Base-by-base conservation (phyloP, 768 basidiomycete genomes). In the Wakefieldia striispora region DNA sequence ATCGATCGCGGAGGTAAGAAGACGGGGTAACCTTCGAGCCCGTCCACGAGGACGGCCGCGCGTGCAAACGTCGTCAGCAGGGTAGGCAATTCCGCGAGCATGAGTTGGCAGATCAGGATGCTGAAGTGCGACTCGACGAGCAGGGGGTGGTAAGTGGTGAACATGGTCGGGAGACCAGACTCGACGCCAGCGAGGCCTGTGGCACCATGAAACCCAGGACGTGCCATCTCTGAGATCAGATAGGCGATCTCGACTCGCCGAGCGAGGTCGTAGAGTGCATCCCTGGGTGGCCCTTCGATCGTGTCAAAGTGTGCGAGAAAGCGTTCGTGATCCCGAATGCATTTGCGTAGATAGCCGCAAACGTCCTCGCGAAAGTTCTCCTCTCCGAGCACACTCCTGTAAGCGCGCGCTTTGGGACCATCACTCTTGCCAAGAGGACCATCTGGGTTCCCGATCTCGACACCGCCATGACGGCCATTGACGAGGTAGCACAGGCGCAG, bases 91-190 rank as follows among this genome's bases (percentile, higher is more conserved):
- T 93, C 87, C 5, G 84, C 91, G 16, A 92, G 79, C 76, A 95
- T 80, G 49, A 94, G 72, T 36, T 81, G 74, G 55, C 83, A 82
- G 53, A 92, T 75, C 29, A 95, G 75, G 45, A 91, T 75, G 55
- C 82, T 86, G 71, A 86, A 95, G 62, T 89, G 85, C 4, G 90
- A 84, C 63, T 95, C 92, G 50, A 93, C 86, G 43, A 94, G 80
- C 45, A 95, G 78, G 13, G 92, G 92, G 57, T 95, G 92, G 60
- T 94, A 95, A 0, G 92, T 91, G 43, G 92, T 90, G 71, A 89
- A 88, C 60, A 80, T 76, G n/a, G 80, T 67, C 1, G 84, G 81
- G 19, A 62, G 45, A 24, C 47, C 35, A 6, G 53, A 48, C 19
- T 67, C 68, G 3, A 73, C 57, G 35, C 81, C 74, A 13, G 78